Conservation (phyloP, 2,329 filamentous ascomycete genomes). For the Fusarium longipes region DNA sequence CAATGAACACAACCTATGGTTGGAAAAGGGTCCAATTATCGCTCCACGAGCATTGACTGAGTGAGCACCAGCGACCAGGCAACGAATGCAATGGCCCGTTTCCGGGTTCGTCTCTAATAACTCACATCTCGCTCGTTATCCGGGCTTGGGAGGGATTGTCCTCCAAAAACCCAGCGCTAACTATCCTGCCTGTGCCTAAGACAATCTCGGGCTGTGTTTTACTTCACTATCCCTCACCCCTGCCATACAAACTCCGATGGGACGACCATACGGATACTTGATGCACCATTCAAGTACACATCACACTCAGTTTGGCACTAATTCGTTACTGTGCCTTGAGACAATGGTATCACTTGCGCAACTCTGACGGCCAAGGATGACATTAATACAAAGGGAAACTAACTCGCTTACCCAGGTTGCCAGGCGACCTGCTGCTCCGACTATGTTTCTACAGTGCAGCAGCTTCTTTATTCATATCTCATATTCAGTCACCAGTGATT, state of each 20-base stretch:
- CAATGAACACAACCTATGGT: conserved; percentile 12
- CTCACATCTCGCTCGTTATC: conserved; percentile 17
- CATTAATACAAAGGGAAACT: conserved; percentile 30
- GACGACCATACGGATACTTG: conserved; percentile 39
- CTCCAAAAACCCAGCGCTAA: conserved; percentile 27
- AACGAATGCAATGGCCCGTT: conserved; percentile 33
- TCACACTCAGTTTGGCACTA: conserved; percentile 37
- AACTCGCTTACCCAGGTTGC: conserved; percentile 9
- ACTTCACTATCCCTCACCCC: conserved; percentile 38
- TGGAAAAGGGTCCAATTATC: conserved; percentile 32
- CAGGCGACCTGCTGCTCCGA: conserved; percentile 2
- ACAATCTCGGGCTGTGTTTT: conserved; percentile 45
- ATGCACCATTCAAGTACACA: conserved; percentile 25
- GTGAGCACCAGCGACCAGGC: conserved; percentile 24
- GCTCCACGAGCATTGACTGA: conserved; percentile 13
- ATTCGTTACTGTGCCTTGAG: conserved; percentile 31
- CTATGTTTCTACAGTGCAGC: neutral
- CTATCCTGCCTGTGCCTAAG: conserved; percentile 32
- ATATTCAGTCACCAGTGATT: conserved; percentile 4
- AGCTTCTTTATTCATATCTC: neutral
- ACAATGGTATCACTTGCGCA: conserved; percentile 43
- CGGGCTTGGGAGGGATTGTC: conserved; percentile 24
- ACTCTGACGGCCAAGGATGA: conserved; percentile 21
- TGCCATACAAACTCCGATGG: conserved; percentile 23
- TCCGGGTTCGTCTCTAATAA: conserved; percentile 19